Base-by-base conservation (phyloP, 805 yeast genomes). In the Schwanniomyces occidentalis region DNA sequence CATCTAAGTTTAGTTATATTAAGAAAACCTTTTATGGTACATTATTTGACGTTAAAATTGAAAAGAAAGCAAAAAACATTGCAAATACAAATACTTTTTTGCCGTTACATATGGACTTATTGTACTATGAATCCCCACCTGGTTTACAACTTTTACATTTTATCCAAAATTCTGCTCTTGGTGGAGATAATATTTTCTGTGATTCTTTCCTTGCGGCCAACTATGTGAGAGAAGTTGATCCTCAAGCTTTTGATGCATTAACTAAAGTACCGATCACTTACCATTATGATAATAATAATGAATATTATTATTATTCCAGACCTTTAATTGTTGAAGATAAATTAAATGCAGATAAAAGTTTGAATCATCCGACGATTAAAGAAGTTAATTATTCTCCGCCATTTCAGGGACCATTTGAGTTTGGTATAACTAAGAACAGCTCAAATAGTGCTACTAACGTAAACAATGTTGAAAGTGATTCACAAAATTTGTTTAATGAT, bases 41-140 rank as follows among this genome's bases (percentile, higher is more conserved):
- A 6, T 65, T 80, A 4, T 85, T 85, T 61, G 85, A 85, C 51
- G 90, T 85, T 6, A 71, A 69, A 33, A 64, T 68, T 35, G 65
- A 62, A 22, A 51, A 54, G 20, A 51, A 55, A 18, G 83, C 89
- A 8, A 75, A 71, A 36, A 82, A 85, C 45, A 80, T 85, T 32
- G 90, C 90, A 4, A 76, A 82, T 49, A 80, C 93, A 4, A 67
- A 72, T 32, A 69, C 68, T 6, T 75, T 75, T 45, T 66, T 85
- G 25, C 89, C 89, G 2, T 64, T 85, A 32, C 95, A 85, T 48
- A 85, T 82, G 83, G 93, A 85, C 50, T 65, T 85, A 16, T 67
- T 80, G 29, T 85, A 84, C 59, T 79, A 83, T 51, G 90, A 85
- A 53, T 78, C 88, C 8, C 90, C 90, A 3, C 95, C 95, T 1